Evolutionary conservation across 1,284 basidiomycete species (phyloP).

Genomic region (Ceratobasidium sp.): DNA sequence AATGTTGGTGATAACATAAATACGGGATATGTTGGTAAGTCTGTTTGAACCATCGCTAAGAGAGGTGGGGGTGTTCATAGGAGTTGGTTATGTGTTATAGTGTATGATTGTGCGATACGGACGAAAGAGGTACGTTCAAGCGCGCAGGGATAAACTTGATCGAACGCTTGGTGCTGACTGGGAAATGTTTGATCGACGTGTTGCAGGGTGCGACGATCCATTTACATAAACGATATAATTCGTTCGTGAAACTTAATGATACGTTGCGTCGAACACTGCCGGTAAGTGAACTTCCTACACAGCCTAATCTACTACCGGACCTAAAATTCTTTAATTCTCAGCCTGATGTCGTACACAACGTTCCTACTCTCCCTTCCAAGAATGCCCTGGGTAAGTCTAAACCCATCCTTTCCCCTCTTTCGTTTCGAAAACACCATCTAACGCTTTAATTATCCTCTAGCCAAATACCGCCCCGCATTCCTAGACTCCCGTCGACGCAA

Average conservation of each 20-base stretch:
- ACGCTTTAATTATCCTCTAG: constrained; percentile 36
- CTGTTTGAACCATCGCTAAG: constrained; percentile 1
- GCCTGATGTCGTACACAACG: constrained; percentile 63
- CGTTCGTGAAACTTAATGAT: constrained; percentile 71
- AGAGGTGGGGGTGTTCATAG: background rate
- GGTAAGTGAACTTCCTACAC: constrained; percentile 57
- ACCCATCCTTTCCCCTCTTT: background rate
- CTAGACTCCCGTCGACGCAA: constrained; percentile 75
- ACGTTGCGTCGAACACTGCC: constrained; percentile 68
- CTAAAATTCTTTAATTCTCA: constrained; percentile 51
- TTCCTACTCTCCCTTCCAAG: constrained; percentile 78
- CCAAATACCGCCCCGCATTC: constrained; percentile 73
- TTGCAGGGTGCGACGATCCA: constrained; percentile 72
- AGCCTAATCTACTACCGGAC: background rate
- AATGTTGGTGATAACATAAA: constrained; percentile 46
- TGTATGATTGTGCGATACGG: constrained; percentile 47
- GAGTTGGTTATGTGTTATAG: constrained; percentile 16
- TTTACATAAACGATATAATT: constrained; percentile 77
- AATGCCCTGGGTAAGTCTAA: constrained; percentile 69
- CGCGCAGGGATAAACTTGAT: background rate
- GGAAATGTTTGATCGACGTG: background rate
- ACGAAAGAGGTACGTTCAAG: constrained; percentile 44
- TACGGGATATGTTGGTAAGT: constrained; percentile 46
- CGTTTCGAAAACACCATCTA: background rate
- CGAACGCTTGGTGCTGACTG: too few relatives aligned